phyloP scores from a whole-genome alignment of 2,329 filamentous ascomycete genomes.

The Zymoseptoria tritici region DNA sequence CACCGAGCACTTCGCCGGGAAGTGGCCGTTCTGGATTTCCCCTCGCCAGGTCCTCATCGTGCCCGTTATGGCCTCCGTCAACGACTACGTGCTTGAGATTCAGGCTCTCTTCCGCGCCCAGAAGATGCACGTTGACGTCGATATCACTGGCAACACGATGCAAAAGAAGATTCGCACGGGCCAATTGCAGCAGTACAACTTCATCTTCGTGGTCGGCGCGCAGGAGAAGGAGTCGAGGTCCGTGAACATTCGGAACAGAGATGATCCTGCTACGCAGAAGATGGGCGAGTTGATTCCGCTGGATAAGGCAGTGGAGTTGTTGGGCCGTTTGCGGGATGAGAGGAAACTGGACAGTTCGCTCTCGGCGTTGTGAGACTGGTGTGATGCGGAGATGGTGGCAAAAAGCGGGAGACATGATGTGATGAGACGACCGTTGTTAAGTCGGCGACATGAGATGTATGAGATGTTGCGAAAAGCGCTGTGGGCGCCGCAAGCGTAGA shows the following conservation, averaged over 20 bases:
- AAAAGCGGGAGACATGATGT: background rate
- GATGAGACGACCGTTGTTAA: background rate
- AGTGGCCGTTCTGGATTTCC: conserved; percentile 85
- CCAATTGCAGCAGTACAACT: conserved; percentile 76
- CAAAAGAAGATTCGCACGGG: conserved; percentile 84
- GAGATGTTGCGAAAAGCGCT: background rate
- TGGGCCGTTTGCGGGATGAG: conserved; percentile 41
- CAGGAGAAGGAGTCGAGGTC: conserved; percentile 52
- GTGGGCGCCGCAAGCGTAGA: too few relatives aligned
- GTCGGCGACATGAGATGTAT: background rate
- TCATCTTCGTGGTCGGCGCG: conserved; percentile 65
- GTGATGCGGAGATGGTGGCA: background rate
- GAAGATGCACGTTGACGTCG: conserved; percentile 64
- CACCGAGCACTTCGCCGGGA: conserved; percentile 76
- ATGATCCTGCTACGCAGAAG: conserved; percentile 55
- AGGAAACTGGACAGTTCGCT: conserved; percentile 24
- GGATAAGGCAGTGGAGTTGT: conserved; percentile 50
- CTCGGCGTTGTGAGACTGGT: background rate
- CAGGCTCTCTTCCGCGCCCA: conserved; percentile 56
- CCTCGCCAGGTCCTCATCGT: conserved; percentile 76
- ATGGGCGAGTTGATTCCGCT: conserved; percentile 55
- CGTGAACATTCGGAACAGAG: conserved; percentile 58
- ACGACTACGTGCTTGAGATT: conserved; percentile 69
- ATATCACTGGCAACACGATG: conserved; percentile 69
- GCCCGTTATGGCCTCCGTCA: conserved; percentile 64